Evolutionary conservation across 1,284 basidiomycete species (phyloP).

Genomic region (Butyriboletus appendiculatus): DNA sequence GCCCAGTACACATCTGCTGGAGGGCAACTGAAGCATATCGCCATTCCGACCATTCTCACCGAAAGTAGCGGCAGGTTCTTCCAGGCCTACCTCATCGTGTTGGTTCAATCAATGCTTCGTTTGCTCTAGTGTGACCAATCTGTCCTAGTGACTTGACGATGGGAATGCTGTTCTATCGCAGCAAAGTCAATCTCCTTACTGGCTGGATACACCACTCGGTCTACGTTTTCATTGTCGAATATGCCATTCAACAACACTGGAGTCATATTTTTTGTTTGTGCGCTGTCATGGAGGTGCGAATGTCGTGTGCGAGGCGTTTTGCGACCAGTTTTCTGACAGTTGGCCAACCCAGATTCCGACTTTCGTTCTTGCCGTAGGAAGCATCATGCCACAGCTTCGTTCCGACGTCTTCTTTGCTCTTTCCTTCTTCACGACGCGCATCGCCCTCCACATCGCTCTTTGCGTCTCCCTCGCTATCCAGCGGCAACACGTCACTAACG

Average conservation of each 20-base stretch:
- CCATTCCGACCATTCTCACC: slow-evolving; percentile 23
- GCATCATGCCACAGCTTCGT: slow-evolving; percentile 47
- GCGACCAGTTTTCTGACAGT: not conserved
- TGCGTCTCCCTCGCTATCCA: slow-evolving; percentile 38
- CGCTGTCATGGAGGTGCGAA: slow-evolving; percentile 53
- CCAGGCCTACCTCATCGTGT: slow-evolving; percentile 49
- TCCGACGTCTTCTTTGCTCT: slow-evolving; percentile 53
- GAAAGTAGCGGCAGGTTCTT: slow-evolving; percentile 40
- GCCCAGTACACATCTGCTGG: slow-evolving; percentile 39
- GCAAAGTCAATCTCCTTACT: slow-evolving; percentile 50
- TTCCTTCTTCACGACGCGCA: slow-evolving; percentile 56
- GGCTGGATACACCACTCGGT: slow-evolving; percentile 63
- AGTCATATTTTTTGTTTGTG: slow-evolving; percentile 50
- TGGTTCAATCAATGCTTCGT: slow-evolving; percentile 24
- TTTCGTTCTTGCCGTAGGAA: slow-evolving; percentile 51
- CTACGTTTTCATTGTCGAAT: slow-evolving; percentile 52
- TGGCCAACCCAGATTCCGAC: slow-evolving; percentile 50
- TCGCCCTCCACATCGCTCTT: slow-evolving; percentile 48
- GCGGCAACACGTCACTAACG: slow-evolving; percentile 28
- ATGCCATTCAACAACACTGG: slow-evolving; percentile 41
- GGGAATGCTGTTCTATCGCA: slow-evolving; percentile 42
- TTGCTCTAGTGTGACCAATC: slow-evolving; percentile 20
- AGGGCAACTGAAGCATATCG: slow-evolving; percentile 35
- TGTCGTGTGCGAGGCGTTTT: not conserved
- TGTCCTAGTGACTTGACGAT: slow-evolving; percentile 38